A percentile compares a stretch with the other conserved stretches of the same genome.
Conservation (phyloP, 139 green algal species). For the Chlamydomonas incerta region DNA sequence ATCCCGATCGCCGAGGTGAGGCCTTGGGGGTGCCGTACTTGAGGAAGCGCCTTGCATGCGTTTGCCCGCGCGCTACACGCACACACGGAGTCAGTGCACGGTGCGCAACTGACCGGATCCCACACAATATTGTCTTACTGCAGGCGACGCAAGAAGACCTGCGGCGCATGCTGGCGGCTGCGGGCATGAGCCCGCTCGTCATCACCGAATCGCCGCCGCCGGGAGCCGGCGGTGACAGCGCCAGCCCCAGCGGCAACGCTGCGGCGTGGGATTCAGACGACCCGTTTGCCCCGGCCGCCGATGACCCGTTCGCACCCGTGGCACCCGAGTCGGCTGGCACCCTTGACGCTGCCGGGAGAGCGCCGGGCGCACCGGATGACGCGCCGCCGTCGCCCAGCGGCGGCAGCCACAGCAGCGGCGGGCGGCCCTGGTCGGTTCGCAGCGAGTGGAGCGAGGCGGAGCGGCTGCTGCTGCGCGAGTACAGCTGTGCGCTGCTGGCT, state of each 20-base stretch:
- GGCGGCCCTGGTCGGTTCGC: background rate
- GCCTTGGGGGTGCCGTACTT: no score
- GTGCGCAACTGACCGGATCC: no score
- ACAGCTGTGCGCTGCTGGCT: conserved; percentile 72
- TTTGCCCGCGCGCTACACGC: no score
- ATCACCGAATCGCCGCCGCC: background rate
- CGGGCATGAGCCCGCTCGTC: background rate
- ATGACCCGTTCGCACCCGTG: background rate
- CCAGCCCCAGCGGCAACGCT: background rate
- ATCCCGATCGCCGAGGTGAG: background rate
- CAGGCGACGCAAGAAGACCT: conserved; percentile 30
- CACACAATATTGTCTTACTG: no score
- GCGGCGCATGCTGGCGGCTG: conserved; percentile 8
- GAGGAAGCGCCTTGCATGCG: background rate
- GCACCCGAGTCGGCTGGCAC: no score
- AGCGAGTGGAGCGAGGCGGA: background rate
- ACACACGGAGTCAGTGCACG: no score
- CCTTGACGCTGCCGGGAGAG: no score
- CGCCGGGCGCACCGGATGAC: background rate
- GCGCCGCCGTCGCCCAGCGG: background rate
- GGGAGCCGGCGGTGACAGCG: background rate
- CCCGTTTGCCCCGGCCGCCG: background rate
- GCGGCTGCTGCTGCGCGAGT: conserved; percentile 72
- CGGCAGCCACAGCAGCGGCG: conserved; percentile 15
- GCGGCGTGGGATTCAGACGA: background rate